A percentile compares a stretch with the other conserved stretches of the same genome.
Evolutionary conservation across 176 grass and related monocot species (phyloP).

Genomic region (Pharus latifolius): DNA sequence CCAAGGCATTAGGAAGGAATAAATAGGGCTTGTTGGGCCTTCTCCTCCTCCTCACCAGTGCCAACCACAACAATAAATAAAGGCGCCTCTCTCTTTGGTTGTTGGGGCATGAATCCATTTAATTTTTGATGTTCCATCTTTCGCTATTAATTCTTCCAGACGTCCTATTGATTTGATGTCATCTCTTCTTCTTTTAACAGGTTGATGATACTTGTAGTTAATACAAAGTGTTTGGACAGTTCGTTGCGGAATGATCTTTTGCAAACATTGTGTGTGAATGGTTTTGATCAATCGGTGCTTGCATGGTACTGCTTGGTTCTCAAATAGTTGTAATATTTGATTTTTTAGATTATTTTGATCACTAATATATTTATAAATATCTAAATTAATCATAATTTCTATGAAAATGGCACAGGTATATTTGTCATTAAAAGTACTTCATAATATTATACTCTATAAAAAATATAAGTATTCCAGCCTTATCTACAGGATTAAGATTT

Average conservation of each 20-base stretch:
- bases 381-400: background rate
- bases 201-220: background rate
- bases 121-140: slow-evolving; percentile 27
- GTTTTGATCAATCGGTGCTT: background rate
- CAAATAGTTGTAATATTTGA: no score
- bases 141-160: slow-evolving; percentile 14
- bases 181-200: background rate
- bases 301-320: no score
- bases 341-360: background rate
- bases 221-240: background rate
- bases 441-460: no score
- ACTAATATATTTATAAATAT: background rate
- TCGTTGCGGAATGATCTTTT: background rate
- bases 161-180: background rate
- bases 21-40: slow-evolving; percentile 34
- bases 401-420: no score
- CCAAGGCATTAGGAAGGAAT: slow-evolving; percentile 20
- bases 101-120: slow-evolving; percentile 34
- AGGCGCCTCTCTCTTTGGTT: slow-evolving; percentile 41
- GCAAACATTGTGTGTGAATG: background rate
- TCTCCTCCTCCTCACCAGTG: slow-evolving; percentile 21
- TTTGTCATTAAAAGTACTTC: no score
- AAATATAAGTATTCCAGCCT: no score
- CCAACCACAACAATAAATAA: slow-evolving; percentile 53
- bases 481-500: no score